Conservation (phyloP, 164 flowering plant species). For the Warburgia ugandensis region DNA sequence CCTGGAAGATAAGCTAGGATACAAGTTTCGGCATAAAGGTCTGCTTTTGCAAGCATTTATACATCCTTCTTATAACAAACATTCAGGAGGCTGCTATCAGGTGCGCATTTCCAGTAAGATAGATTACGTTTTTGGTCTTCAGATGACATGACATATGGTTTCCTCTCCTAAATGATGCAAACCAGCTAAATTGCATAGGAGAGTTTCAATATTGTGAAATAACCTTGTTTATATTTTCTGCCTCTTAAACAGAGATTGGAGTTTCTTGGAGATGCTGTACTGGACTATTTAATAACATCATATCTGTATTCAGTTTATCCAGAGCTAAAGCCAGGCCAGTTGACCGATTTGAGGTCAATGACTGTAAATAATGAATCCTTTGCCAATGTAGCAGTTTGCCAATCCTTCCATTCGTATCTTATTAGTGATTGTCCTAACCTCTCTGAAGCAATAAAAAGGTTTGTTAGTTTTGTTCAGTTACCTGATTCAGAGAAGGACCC, state of each 20-base stretch:
- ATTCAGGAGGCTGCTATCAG: conserved; percentile 94
- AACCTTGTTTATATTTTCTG: too few species aligned
- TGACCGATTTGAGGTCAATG: conserved; percentile 83
- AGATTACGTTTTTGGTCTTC: neutral
- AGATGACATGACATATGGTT: too few species aligned
- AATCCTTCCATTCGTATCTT: conserved; percentile 54
- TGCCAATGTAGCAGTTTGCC: conserved; percentile 60
- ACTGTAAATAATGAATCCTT: conserved; percentile 71
- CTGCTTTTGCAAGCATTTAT: conserved; percentile 83
- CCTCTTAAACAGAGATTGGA: conserved; percentile 70
- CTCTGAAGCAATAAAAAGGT: conserved; percentile 40
- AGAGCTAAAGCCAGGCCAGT: conserved; percentile 79
- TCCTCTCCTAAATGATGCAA: too few species aligned
- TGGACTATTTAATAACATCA: conserved; percentile 89
- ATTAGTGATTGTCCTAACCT: conserved; percentile 56
- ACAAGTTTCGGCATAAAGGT: conserved; percentile 60
- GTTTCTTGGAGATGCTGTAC: conserved; percentile 95
- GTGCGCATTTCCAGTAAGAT: conserved; percentile 24
- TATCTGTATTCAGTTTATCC: conserved; percentile 85
- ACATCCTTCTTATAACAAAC: conserved; percentile 78
- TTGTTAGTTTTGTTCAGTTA: conserved; percentile 32
- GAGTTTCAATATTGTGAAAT: too few species aligned
- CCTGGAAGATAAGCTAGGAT: conserved; percentile 47
- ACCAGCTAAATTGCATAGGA: too few species aligned
- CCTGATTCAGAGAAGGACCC: conserved; percentile 23